A percentile compares a stretch with the other conserved stretches of the same genome.
Conservation (phyloP, 2,329 filamentous ascomycete species). For the Cladophialophora yegresii region DNA sequence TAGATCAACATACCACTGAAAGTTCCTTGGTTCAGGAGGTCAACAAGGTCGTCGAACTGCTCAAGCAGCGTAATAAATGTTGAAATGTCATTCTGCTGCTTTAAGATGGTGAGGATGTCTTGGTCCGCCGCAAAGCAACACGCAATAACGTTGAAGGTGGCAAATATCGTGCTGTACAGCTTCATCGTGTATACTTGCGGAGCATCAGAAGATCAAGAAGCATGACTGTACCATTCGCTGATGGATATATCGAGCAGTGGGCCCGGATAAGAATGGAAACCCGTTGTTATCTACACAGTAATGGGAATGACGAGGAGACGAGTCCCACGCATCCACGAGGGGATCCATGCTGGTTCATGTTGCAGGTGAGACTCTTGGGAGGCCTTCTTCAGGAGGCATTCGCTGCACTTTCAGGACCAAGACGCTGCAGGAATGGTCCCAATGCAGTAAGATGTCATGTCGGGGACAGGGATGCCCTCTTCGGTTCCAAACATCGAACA, state of each 20-base stretch:
- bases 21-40: conserved; percentile 29
- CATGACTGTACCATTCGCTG: conserved; percentile 19
- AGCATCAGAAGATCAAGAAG: conserved; percentile 15
- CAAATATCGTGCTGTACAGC: conserved; percentile 9
- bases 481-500: conserved; percentile 4
- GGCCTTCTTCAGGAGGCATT: conserved; percentile 15
- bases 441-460: neutral
- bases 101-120: conserved; percentile 32
- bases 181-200: conserved; percentile 22
- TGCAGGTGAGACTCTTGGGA: conserved; percentile 12
- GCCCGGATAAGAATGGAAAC: conserved; percentile 25
- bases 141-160: conserved; percentile 9
- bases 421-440: conserved; percentile 2
- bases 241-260: conserved; percentile 25
- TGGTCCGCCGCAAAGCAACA: conserved; percentile 24
- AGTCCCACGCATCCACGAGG: neutral
- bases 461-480: conserved; percentile 1
- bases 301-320: neutral
- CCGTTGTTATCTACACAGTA: conserved; percentile 25
- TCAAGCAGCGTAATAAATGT: conserved; percentile 27
- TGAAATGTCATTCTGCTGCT: conserved; percentile 31
- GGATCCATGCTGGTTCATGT: neutral
- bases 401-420: conserved; percentile 7
- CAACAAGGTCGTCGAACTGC: conserved; percentile 26
- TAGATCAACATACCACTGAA: conserved; percentile 26